Evolutionary conservation across 768 basidiomycete species (phyloP).

Genomic region (Tremella mesenterica): DNA sequence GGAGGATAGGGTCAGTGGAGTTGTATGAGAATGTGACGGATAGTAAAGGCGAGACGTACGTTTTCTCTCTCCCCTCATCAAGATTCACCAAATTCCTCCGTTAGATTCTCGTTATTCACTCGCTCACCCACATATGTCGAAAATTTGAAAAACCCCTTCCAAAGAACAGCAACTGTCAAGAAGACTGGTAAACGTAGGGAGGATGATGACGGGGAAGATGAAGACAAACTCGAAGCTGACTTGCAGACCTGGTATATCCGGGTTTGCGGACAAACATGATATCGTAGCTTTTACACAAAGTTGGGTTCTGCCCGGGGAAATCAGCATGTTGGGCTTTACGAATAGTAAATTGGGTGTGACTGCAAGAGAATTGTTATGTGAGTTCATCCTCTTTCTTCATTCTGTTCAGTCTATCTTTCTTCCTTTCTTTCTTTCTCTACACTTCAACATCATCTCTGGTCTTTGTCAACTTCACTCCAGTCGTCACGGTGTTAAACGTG

Average conservation of each 20-base stretch:
- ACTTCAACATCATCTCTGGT: too few species aligned
- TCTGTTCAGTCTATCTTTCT: too few species aligned
- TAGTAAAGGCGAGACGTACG: constrained; percentile 58
- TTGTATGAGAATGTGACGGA: constrained; percentile 80
- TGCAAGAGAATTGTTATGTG: constrained; percentile 75
- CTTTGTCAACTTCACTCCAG: too few species aligned
- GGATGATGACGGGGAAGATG: too few species aligned
- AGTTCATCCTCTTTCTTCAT: constrained; percentile 27
- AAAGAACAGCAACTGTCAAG: too few species aligned
- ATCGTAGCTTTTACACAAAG: constrained; percentile 60
- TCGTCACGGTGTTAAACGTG: background rate
- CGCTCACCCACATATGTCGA: too few species aligned
- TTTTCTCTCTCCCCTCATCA: constrained; percentile 4
- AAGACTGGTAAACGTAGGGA: too few species aligned
- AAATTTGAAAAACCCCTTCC: too few species aligned
- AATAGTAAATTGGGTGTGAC: constrained; percentile 82
- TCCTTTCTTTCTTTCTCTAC: too few species aligned
- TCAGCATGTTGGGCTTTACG: constrained; percentile 65
- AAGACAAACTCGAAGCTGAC: background rate
- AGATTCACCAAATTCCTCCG: too few species aligned
- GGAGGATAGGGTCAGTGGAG: constrained; percentile 72
- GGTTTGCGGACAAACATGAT: constrained; percentile 52
- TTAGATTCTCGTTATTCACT: too few species aligned
- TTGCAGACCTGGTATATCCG: constrained; percentile 52
- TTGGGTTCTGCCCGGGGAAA: constrained; percentile 60